A percentile compares a stretch with the other conserved stretches of the same genome.
phyloP scores from a whole-genome alignment of 768 basidiomycete species.

The Podaxis sp. region DNA sequence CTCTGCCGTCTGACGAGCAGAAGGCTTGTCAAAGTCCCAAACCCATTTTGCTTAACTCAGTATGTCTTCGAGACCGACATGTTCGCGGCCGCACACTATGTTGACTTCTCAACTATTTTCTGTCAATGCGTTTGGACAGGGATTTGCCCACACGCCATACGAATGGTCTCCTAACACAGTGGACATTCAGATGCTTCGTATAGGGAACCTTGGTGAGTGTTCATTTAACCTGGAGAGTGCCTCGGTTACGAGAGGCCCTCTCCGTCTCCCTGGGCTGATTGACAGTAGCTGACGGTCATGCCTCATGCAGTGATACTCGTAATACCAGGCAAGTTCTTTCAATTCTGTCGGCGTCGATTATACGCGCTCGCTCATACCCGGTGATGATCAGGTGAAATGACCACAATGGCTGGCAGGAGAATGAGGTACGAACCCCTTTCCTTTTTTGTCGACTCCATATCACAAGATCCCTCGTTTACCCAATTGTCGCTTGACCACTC shows the following conservation, averaged over 20 bases:
- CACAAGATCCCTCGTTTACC: conserved; percentile 3
- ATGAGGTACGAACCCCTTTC: conserved; percentile 48
- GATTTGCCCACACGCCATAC: conserved; percentile 66
- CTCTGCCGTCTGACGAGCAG: conserved; percentile 60
- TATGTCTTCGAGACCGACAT: conserved; percentile 29
- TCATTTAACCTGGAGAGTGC: conserved; percentile 6
- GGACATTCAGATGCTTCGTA: conserved; percentile 74
- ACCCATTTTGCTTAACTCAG: conserved; percentile 76
- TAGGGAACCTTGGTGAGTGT: conserved; percentile 62
- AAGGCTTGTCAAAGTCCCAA: conserved; percentile 74
- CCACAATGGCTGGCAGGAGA: conserved; percentile 80
- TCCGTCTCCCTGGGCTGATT: not conserved
- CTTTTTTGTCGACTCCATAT: conserved; percentile 14
- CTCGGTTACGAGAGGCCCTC: not conserved
- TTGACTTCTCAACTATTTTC: conserved; percentile 17
- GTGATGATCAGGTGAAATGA: conserved; percentile 54
- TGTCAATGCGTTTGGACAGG: conserved; percentile 34
- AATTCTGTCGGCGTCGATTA: not conserved
- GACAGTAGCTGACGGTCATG: conserved; percentile 2
- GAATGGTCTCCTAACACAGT: conserved; percentile 75
- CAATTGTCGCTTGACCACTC: not conserved
- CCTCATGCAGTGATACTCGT: conserved; percentile 57
- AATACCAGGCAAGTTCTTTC: conserved; percentile 52
- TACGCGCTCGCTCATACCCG: not conserved
- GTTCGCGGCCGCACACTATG: conserved; percentile 9